phyloP scores from a whole-genome alignment of 2,329 filamentous ascomycete species.

The Colletotrichum magnum region DNA sequence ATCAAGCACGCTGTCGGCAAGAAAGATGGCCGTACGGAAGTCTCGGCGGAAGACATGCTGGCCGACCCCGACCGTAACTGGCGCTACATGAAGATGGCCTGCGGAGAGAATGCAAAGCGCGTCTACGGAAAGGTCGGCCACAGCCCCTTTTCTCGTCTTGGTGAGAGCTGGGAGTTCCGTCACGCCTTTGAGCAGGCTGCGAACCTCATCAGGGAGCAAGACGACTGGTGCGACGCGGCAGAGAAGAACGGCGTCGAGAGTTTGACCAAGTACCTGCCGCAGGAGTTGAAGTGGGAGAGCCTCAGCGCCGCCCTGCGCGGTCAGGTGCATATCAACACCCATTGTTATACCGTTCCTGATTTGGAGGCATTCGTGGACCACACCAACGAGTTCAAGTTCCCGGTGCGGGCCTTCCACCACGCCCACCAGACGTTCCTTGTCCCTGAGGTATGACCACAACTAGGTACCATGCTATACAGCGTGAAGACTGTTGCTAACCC shows the following conservation, averaged over 20 bases:
- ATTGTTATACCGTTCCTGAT: slow-evolving; percentile 80
- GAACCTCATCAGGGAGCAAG: slow-evolving; percentile 69
- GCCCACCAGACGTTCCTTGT: slow-evolving; percentile 77
- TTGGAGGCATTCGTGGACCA: slow-evolving; percentile 79
- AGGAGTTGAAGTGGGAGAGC: slow-evolving; percentile 74
- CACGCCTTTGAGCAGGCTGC: slow-evolving; percentile 76
- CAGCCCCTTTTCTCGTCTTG: slow-evolving; percentile 73
- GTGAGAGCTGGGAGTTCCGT: slow-evolving; percentile 79
- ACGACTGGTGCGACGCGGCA: slow-evolving; percentile 77
- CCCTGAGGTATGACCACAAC: slow-evolving; percentile 65
- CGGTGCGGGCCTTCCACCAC: slow-evolving; percentile 77
- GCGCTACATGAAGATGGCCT: slow-evolving; percentile 85
- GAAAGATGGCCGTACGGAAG: slow-evolving; percentile 71
- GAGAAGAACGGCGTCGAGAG: slow-evolving; percentile 63
- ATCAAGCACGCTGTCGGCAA: slow-evolving; percentile 78
- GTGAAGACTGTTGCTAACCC: slow-evolving; percentile 23
- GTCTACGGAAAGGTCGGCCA: slow-evolving; percentile 70
- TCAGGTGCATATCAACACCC: slow-evolving; percentile 78
- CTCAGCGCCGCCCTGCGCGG: slow-evolving; percentile 74
- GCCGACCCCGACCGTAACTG: slow-evolving; percentile 76
- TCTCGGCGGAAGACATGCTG: slow-evolving; percentile 74
- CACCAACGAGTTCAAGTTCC: slow-evolving; percentile 79
- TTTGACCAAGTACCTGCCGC: slow-evolving; percentile 71
- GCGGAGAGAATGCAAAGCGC: slow-evolving; percentile 78
- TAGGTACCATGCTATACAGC: background rate